Percentiles rank a stretch among this genome's conserved stretches.
These are phyloP conservation scores for Amaranthus cruentus DNA, from an alignment of 148 eudicot species.

Conservation along the genomic window DNA sequence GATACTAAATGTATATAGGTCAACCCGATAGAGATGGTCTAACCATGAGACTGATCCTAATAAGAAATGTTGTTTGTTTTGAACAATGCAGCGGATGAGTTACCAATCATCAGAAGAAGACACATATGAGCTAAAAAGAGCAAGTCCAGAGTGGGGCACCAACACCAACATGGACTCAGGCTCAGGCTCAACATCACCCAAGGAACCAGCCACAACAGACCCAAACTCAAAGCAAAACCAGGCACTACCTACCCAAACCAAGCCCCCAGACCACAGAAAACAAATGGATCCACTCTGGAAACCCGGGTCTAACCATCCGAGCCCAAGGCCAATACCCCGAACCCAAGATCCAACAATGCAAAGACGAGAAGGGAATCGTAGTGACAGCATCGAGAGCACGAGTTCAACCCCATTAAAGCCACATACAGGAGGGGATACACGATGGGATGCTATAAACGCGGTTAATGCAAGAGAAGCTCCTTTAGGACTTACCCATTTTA, in stretches of 20 bases:
- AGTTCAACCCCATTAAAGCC: constrained; percentile 47
- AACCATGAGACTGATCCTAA: background rate
- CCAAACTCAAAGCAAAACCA: no score
- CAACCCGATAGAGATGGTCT: no score
- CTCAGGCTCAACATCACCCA: no score
- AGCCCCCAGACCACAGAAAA: no score
- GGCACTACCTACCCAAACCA: no score
- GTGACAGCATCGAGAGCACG: constrained; percentile 67
- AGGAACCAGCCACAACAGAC: no score
- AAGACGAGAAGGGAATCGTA: constrained; percentile 28
- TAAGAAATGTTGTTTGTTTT: background rate
- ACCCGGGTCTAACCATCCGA: no score
- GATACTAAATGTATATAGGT: no score
- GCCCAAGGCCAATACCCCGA: no score
- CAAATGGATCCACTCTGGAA: no score
- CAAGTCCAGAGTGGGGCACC: background rate
- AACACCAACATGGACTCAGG: no score
- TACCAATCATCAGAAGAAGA: constrained; percentile 32
- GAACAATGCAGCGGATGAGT: constrained; percentile 32
- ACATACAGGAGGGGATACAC: constrained; percentile 73
- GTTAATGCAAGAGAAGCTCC: constrained; percentile 46
- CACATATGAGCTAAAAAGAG: constrained; percentile 23
- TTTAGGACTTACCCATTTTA: constrained; percentile 62
- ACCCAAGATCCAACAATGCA: background rate
- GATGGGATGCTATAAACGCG: constrained; percentile 81